Base-by-base conservation (phyloP, 345 rosid genomes). In the Gossypium thurberi region DNA sequence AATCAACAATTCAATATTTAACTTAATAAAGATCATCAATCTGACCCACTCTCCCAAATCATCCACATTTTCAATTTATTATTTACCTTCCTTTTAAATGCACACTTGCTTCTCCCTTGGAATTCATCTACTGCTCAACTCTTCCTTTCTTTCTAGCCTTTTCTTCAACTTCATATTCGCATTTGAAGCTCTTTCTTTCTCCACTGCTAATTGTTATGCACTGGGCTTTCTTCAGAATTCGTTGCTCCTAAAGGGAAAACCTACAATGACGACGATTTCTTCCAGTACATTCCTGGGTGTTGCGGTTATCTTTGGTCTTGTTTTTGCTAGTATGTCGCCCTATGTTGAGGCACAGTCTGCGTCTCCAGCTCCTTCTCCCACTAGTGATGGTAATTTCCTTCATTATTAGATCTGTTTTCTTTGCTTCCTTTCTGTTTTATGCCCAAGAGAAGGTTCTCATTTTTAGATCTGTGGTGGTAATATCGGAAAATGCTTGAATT, bases 321-420 rank as follows among this genome's bases (percentile, higher is more conserved):
- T 72, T 55, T 80, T 85, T 74, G 84, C 78, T 69, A 76, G 80
- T 58, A 63, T 78, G 55, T 80, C 79, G 1, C 77, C 85, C 55
- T 67, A 74, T 72, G 82, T 72, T 70, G 70, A 72, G 15, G 84
- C 88, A 23, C 85, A 82, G 75, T 70, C 78, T n/a, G 64, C 80
- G 52, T 74, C 86, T 76, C 80, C 84, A 13, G 87, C 90, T 68
- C 94, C 94, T 33, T 71, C 93, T 70, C 86, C 92, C n/a, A 72
- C 90, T 23, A 86, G 86, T 74, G 92, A 90, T 62, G 95, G 95
- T 90, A 69, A 75, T 25, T 15, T 17, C 15, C 33, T 53, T 65
- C 15, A 8, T 20, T 15, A n/a, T 77, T 71, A 63, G 57, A 57
- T 67, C 66, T 72, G 55, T 48, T 46, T 18, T 69, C 50, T 70